Evolutionary conservation across 75 land plant genomes (phyloP).

Genomic region (Isoetes taiwanensis): DNA sequence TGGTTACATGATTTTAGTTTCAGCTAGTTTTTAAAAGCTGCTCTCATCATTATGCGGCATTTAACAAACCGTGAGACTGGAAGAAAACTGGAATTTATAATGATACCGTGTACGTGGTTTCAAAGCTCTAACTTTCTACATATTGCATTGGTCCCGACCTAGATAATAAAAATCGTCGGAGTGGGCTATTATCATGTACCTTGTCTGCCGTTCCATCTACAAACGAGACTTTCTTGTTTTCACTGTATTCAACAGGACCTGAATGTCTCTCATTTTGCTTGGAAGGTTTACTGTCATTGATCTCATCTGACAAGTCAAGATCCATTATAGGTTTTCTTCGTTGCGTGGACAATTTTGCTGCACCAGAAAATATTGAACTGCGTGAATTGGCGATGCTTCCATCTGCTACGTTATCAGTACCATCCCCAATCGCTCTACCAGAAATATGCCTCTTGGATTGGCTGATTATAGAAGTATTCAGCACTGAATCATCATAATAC

Average conservation of each 20-base stretch:
- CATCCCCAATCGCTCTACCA: slow-evolving; percentile 8
- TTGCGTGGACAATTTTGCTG: slow-evolving; percentile 18
- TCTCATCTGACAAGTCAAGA: slow-evolving; percentile 8
- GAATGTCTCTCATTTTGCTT: slow-evolving; percentile 38
- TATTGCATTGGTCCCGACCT: slow-evolving; percentile 60
- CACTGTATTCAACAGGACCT: slow-evolving; percentile 78
- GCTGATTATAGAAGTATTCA: slow-evolving; percentile 28
- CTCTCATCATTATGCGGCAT: no score
- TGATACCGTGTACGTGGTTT: no score
- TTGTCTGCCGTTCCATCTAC: slow-evolving; percentile 41
- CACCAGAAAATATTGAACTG: slow-evolving; percentile 19
- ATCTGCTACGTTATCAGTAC: background rate
- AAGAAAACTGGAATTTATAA: no score
- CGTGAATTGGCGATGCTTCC: slow-evolving; percentile 6
- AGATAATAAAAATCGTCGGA: slow-evolving; percentile 53
- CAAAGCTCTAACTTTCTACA: no score
- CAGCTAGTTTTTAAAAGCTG: no score
- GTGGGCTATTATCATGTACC: slow-evolving; percentile 42
- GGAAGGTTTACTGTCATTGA: slow-evolving; percentile 7
- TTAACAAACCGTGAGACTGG: no score
- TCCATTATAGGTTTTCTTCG: slow-evolving; percentile 16
- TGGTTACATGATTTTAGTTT: no score
- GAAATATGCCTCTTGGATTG: slow-evolving; percentile 45
- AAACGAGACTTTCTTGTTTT: slow-evolving; percentile 50
- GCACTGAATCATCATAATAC: slow-evolving; percentile 60